Base-by-base conservation (phyloP, 352 stramenopile genomes). In the Porosira glacialis region DNA sequence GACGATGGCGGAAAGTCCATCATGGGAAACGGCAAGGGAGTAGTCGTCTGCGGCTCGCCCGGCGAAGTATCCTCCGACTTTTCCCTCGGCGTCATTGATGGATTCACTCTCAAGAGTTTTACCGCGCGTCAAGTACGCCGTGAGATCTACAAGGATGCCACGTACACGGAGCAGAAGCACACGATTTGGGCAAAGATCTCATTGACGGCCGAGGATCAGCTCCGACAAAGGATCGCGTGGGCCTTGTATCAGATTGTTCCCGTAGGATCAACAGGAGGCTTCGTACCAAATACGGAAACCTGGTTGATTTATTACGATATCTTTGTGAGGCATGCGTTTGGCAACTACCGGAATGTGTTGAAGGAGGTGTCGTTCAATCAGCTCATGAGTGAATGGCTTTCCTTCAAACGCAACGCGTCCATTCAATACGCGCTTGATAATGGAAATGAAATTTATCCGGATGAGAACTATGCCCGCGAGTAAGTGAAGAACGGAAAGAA, bases 301-400 rank as follows among this genome's bases (percentile, higher is more conserved):
- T 52, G 3, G 27, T 8, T 52, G 19, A 52, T 19, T 6, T 52
- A 52, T 13, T 36, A 52, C n/a, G 44, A 52, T 27, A 52, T 52
- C 17, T 52, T 30, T 30, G 26, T 62, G 1, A 15, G 53, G 2
- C 21, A 62, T 53, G 36, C 35, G 3, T 62, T 62, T 52, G 53
- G 53, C 1, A 62, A 62, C 26, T 62, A 35, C 13, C 3, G 35
- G 11, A 38, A 62, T 21, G 67, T 92, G n/a, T 53, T 92, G 6
- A 51, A 58, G 3, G 77, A 88, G 33, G 22, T 56, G 13, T 47
- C 21, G 17, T 81, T 71, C 50, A 70, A 26, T 24, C 72, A 78
- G 7, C 10, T 87, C 0, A 92, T 92, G 85, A 78, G 4, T 4
- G 21, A 8, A n/a, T 70, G 61, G 61, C 36, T 70, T 1, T 27